Evolutionary conservation across 1,284 basidiomycete genomes (phyloP).

Genomic region (Bondarzewia mesenterica): DNA sequence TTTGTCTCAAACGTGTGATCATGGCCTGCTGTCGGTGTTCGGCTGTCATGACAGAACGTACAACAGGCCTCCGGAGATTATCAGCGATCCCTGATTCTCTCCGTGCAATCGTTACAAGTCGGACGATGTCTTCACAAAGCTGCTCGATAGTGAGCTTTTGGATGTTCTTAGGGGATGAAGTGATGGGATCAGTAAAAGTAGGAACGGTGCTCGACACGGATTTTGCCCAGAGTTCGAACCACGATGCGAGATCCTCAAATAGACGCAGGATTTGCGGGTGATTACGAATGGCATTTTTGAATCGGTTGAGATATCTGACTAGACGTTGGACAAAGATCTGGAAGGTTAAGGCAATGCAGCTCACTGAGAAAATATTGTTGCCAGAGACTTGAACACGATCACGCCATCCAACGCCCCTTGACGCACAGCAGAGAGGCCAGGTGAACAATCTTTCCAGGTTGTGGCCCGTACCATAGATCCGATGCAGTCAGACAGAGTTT

Average conservation of each 20-base stretch:
- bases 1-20: constrained; percentile 8
- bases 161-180: constrained; percentile 16
- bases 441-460: constrained; percentile 12
- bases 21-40: neutral
- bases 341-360: neutral
- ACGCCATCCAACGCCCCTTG: constrained; percentile 25
- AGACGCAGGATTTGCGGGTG: constrained; percentile 37
- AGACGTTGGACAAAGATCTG: constrained; percentile 1
- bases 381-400: constrained; percentile 37
- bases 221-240: constrained; percentile 39
- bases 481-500: constrained; percentile 37
- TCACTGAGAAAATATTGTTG: constrained; percentile 46
- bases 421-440: constrained; percentile 24
- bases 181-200: constrained; percentile 27
- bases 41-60: neutral
- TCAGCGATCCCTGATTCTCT: neutral
- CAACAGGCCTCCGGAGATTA: neutral
- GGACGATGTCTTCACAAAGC: constrained; percentile 32
- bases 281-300: constrained; percentile 43
- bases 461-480: constrained; percentile 24
- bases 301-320: constrained; percentile 47
- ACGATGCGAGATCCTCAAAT: constrained; percentile 32
- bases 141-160: constrained; percentile 29
- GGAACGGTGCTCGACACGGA: constrained; percentile 29
- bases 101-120: constrained; percentile 21